phyloP scores from a whole-genome alignment of 2,329 filamentous ascomycete species.

The Pestalotiopsis sp. region DNA sequence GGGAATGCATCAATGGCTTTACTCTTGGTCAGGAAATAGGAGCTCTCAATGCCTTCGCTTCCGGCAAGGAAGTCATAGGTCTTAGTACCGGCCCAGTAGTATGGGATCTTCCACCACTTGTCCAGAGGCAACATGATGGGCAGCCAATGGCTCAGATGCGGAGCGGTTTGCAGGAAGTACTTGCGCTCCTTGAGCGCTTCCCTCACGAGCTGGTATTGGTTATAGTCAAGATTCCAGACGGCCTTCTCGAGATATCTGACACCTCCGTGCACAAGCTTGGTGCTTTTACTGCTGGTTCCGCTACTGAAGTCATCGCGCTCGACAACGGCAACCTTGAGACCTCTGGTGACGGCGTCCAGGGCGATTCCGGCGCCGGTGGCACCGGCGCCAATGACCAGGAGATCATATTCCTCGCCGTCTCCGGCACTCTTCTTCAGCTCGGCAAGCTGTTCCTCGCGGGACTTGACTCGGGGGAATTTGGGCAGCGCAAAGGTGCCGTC shows the following conservation, averaged over 20 bases:
- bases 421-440: constrained; percentile 54
- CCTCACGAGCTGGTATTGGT: constrained; percentile 70
- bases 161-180: constrained; percentile 75
- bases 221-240: constrained; percentile 75
- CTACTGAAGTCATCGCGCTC: constrained; percentile 76
- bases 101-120: constrained; percentile 77
- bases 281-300: constrained; percentile 76
- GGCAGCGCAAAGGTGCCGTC: constrained; percentile 70
- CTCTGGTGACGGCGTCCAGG: constrained; percentile 71
- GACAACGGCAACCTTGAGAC: constrained; percentile 71
- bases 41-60: constrained; percentile 84
- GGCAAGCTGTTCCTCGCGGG: constrained; percentile 65
- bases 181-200: constrained; percentile 76
- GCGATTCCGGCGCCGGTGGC: constrained; percentile 74
- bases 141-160: constrained; percentile 73
- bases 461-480: constrained; percentile 65
- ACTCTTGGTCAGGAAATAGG: constrained; percentile 84
- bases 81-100: constrained; percentile 79
- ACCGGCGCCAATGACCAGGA: constrained; percentile 72
- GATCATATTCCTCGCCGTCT: constrained; percentile 61
- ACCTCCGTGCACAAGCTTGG: constrained; percentile 77
- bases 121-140: constrained; percentile 77
- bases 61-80: constrained; percentile 85
- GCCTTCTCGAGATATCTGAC: constrained; percentile 77
- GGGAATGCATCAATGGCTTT: constrained; percentile 87